These are phyloP conservation scores for Phytophthora sp. DNA, from an alignment of 352 stramenopile species.

Conservation along the genomic window DNA sequence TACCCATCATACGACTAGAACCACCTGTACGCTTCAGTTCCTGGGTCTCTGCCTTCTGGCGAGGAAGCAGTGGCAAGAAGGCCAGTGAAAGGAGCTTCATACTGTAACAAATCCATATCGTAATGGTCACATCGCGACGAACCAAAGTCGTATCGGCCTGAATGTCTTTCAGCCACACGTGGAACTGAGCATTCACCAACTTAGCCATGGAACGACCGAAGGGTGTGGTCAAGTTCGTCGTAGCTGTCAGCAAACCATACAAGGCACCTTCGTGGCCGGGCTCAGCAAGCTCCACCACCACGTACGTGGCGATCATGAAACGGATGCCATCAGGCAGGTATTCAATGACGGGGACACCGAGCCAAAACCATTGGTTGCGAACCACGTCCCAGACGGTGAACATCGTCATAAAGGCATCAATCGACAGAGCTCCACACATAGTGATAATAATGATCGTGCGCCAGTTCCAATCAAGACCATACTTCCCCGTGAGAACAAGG, in stretches of 20 bases:
- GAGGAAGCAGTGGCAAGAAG: slow-evolving; percentile 56
- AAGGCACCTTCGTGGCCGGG: slow-evolving; percentile 56
- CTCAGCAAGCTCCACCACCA: slow-evolving; percentile 65
- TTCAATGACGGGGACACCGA: slow-evolving; percentile 55
- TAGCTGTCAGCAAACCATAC: slow-evolving; percentile 63
- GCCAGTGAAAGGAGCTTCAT: slow-evolving; percentile 61
- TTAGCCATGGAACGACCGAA: slow-evolving; percentile 57
- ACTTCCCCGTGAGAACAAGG: slow-evolving; percentile 49
- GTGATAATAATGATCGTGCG: slow-evolving; percentile 50
- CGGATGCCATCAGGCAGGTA: slow-evolving; percentile 57
- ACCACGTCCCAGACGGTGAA: slow-evolving; percentile 60
- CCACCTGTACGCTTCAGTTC: slow-evolving; percentile 48
- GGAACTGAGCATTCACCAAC: slow-evolving; percentile 58
- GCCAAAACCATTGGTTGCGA: slow-evolving; percentile 72
- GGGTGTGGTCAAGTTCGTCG: slow-evolving; percentile 53
- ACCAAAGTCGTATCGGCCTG: slow-evolving; percentile 46
- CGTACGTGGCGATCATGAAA: slow-evolving; percentile 69
- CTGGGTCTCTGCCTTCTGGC: slow-evolving; percentile 57
- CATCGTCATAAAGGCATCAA: slow-evolving; percentile 62
- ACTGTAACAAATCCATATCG: slow-evolving; percentile 60
- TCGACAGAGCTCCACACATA: slow-evolving; percentile 40
- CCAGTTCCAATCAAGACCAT: slow-evolving; percentile 68
- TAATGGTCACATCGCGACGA: slow-evolving; percentile 66
- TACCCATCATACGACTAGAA: slow-evolving; percentile 43
- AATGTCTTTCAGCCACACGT: slow-evolving; percentile 59